Conservation (phyloP, 495 filamentous ascomycete species). For the Xylaria telfairii region DNA sequence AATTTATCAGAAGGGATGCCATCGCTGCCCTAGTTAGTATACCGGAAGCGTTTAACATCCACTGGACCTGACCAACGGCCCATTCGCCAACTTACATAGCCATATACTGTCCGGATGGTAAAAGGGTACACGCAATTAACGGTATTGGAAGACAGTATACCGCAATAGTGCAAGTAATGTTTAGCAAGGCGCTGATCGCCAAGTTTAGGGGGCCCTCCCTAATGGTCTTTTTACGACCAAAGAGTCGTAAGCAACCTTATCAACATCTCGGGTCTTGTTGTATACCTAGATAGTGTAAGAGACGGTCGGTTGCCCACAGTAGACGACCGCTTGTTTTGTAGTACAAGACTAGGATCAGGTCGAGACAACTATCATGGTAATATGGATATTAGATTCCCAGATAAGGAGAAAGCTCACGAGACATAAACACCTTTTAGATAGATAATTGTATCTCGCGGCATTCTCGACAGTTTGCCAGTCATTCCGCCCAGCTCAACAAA, state of each 20-base stretch:
- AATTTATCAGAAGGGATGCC: too few relatives aligned
- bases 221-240: too few relatives aligned
- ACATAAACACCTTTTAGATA: constrained; percentile 11
- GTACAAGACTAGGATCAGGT: not conserved
- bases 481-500: constrained; percentile 28
- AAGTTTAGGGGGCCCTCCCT: not conserved
- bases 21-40: too few relatives aligned
- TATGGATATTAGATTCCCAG: not conserved
- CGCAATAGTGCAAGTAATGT: not conserved
- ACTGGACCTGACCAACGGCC: too few relatives aligned
- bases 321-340: not conserved
- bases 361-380: not conserved
- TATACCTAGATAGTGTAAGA: not conserved
- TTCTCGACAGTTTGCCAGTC: constrained; percentile 16
- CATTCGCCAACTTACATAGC: too few relatives aligned
- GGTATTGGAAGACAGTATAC: not conserved
- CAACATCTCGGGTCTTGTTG: not conserved
- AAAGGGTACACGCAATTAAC: too few relatives aligned
- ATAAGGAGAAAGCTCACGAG: not conserved
- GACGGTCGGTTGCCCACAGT: not conserved
- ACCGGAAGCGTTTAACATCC: too few relatives aligned
- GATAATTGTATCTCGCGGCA: constrained; percentile 21
- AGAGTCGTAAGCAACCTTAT: not conserved
- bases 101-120: too few relatives aligned
- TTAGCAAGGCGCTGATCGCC: not conserved